Percentiles rank a stretch among this genome's conserved stretches.
These are phyloP conservation scores for Aspergillus oerlinghausenensis DNA, from an alignment of 2,329 filamentous ascomycete genomes.

Conservation along the genomic window DNA sequence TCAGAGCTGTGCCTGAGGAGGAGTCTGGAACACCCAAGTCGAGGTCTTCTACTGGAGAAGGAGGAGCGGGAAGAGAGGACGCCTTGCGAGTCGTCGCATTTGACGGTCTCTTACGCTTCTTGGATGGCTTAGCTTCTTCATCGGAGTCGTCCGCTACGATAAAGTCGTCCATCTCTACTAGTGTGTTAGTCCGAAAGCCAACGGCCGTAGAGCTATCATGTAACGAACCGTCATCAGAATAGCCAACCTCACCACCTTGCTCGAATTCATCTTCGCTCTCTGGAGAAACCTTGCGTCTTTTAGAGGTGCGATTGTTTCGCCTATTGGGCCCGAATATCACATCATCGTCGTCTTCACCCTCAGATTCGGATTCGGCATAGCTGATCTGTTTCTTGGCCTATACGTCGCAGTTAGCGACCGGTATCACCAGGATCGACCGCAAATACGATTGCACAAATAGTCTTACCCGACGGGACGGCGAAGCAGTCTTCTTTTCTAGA, in stretches of 20 bases:
- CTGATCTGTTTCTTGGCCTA: slow-evolving; percentile 59
- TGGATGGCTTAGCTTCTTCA: slow-evolving; percentile 55
- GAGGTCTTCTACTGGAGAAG: slow-evolving; percentile 52
- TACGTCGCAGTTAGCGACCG: background rate
- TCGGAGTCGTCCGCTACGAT: slow-evolving; percentile 84
- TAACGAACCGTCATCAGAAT: slow-evolving; percentile 48
- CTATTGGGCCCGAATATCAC: slow-evolving; percentile 60
- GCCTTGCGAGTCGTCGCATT: slow-evolving; percentile 40
- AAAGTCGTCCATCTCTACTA: slow-evolving; percentile 76
- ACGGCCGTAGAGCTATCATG: background rate
- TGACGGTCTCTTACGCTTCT: slow-evolving; percentile 66
- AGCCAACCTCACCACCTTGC: slow-evolving; percentile 46
- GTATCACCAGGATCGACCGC: slow-evolving; percentile 2
- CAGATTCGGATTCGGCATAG: slow-evolving; percentile 82
- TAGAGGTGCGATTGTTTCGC: slow-evolving; percentile 44
- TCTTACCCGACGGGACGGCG: slow-evolving; percentile 73
- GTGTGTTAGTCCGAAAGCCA: background rate
- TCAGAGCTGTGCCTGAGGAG: slow-evolving; percentile 65
- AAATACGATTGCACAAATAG: background rate
- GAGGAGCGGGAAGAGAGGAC: slow-evolving; percentile 44
- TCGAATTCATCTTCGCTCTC: slow-evolving; percentile 67
- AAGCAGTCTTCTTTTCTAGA: slow-evolving; percentile 50
- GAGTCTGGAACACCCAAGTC: slow-evolving; percentile 52
- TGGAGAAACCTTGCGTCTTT: slow-evolving; percentile 59
- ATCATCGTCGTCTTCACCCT: slow-evolving; percentile 64